Percentiles rank a stretch among this genome's conserved stretches.
Evolutionary conservation across 139 green algal genomes (phyloP).

Genomic region (Marvania coccoides): DNA sequence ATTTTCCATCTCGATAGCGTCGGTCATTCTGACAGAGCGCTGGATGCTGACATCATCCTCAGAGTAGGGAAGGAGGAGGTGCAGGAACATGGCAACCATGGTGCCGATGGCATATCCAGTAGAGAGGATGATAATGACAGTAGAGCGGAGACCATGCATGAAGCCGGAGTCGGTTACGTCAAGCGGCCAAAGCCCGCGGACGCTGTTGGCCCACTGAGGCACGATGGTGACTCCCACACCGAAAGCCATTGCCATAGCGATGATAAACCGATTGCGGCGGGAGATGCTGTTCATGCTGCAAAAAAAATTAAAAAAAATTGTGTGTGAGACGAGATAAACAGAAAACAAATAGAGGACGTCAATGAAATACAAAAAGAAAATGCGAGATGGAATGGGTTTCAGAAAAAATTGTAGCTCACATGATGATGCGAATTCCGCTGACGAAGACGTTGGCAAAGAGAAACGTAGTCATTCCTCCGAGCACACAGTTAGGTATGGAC

Average conservation of each 20-base stretch:
- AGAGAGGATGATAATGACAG: constrained; percentile 9
- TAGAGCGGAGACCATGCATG: constrained; percentile 6
- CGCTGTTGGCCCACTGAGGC: constrained; percentile 2
- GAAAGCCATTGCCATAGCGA: constrained; percentile 15
- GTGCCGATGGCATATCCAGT: constrained; percentile 20
- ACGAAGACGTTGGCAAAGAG: constrained; percentile 55
- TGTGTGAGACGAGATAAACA: not conserved
- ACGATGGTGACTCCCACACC: constrained; percentile 26
- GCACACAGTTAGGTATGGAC: constrained; percentile 68
- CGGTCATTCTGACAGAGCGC: too few relatives aligned
- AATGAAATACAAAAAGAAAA: too few relatives aligned
- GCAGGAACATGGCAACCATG: constrained; percentile 14
- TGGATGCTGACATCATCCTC: too few relatives aligned
- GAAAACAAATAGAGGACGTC: too few relatives aligned
- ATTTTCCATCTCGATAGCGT: too few relatives aligned
- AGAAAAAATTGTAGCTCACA: too few relatives aligned
- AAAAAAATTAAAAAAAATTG: not conserved
- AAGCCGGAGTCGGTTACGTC: not conserved
- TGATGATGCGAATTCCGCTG: constrained; percentile 52
- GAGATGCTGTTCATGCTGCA: constrained; percentile 4
- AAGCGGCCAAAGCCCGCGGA: constrained; percentile 4
- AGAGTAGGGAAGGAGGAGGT: constrained; percentile 12
- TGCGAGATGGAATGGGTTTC: too few relatives aligned
- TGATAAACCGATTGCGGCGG: constrained; percentile 24
- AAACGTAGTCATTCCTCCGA: constrained; percentile 67